These are phyloP conservation scores for Pseudogymnoascus sp. DNA, from an alignment of 2,329 filamentous ascomycete species.

Conservation along the genomic window DNA sequence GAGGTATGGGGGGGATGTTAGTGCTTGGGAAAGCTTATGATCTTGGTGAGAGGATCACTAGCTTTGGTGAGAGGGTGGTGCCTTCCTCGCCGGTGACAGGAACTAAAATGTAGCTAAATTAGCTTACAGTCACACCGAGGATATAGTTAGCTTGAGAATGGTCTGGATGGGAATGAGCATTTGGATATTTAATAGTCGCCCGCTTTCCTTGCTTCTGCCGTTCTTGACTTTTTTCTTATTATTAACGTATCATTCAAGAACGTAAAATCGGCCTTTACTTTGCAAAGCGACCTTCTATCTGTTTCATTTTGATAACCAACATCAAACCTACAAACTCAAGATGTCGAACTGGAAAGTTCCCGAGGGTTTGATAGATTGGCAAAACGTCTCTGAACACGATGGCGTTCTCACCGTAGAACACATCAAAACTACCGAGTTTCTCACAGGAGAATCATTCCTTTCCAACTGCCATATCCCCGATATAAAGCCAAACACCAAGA, in stretches of 20 bases:
- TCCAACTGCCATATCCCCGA: neutral
- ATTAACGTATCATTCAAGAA: neutral
- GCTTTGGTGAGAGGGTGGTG: neutral
- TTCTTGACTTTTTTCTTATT: neutral
- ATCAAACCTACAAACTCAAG: neutral
- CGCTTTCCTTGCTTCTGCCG: neutral
- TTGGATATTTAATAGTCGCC: neutral
- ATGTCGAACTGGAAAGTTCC: neutral
- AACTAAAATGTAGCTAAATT: neutral
- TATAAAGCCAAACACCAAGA: neutral
- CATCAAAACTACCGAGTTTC: neutral
- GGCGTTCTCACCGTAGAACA: neutral
- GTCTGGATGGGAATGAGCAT: neutral
- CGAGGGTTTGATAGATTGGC: neutral
- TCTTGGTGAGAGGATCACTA: neutral
- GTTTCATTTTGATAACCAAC: neutral
- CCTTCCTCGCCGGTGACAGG: neutral
- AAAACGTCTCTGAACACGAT: neutral
- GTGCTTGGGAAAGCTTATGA: neutral
- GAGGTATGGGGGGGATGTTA: neutral
- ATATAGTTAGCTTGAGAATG: neutral
- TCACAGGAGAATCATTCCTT: neutral
- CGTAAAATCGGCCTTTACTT: neutral
- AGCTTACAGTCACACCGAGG: neutral
- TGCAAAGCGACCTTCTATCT: neutral